These are phyloP conservation scores for Geotrichum klebahnii DNA, from an alignment of 1,139 yeast species.

Conservation along the genomic window DNA sequence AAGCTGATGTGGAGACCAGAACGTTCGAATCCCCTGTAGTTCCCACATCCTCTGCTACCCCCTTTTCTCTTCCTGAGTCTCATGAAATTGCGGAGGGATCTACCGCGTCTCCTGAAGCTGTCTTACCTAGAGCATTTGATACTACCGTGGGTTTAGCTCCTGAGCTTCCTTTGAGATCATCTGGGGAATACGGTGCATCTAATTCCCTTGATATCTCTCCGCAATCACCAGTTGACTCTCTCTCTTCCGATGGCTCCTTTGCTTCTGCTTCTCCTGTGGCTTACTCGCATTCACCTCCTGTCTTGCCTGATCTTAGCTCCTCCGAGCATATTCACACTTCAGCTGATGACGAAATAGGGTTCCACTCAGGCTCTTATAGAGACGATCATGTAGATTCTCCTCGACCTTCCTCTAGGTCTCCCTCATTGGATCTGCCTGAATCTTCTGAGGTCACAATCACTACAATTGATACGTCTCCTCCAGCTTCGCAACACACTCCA, in stretches of 20 bases:
- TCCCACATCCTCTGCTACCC: no score
- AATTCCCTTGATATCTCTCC: not conserved
- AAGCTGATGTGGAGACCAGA: not conserved
- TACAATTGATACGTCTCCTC: no score
- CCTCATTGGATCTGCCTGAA: no score
- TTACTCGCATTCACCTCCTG: not conserved
- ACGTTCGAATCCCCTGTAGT: not conserved
- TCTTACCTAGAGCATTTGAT: not conserved
- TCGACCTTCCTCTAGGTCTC: no score
- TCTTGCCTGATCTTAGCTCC: not conserved
- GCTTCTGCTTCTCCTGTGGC: constrained; percentile 5
- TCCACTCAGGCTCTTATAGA: no score
- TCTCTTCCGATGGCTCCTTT: not conserved
- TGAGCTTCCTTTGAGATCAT: not conserved
- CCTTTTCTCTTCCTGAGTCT: not conserved
- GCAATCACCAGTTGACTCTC: constrained; percentile 3
- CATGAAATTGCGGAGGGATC: not conserved
- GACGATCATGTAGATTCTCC: no score
- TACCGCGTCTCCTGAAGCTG: not conserved
- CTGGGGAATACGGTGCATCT: not conserved
- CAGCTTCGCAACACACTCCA: no score
- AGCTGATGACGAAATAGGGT: not conserved
- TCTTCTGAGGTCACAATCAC: no score
- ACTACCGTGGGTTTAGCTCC: no score
- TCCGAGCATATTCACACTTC: not conserved